Base-by-base conservation (phyloP, 108 stramenopile species). In the Stephanodiscus minutulus region DNA sequence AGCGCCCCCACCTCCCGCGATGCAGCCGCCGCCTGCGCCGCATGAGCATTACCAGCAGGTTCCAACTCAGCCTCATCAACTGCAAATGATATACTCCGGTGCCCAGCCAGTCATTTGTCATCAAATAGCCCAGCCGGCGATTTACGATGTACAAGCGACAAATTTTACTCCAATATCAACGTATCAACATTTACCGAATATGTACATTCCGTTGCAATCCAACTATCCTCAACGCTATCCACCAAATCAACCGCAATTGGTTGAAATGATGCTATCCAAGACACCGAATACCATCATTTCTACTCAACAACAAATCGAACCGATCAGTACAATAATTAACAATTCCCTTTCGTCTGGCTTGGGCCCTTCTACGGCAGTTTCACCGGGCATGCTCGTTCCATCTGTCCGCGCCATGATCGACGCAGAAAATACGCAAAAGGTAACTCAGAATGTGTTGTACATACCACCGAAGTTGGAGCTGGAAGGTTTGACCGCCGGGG, bases 331-430 rank as follows among this genome's bases (percentile, higher is more conserved):
- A 25, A 37, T 35, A 49, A 9, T 7, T 21, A 49, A 49, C 49
- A 56, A 54, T 24, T 6, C 37, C 37, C 28, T 33, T 27, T 59
- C 36, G 25, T 60, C 25, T 20, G 43, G 43, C 24, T 53, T 79
- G 22, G 71, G 63, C 18, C 46, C 66, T 49, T 59, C 80, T 4
- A 74, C 80, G 13, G 68, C 80, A 15, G 70, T 64, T 12, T 53
- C 73, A 28, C 59, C 68, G 5, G 73, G 73, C 15, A 49, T 81
- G 67, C 64, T 82, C n/a, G 66, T 82, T 12, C 66, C 77, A 11
- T 74, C 76, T 13, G 61, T 82, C 25, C 81, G 76, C 53, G 61
- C 81, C 65, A 82, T 82, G 72, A 82, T 82, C 20, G 59, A 73
- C 9, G 55, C 21, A 12, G 81, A 82, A 74, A 44, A 78, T 50